A percentile compares a stretch with the other conserved stretches of the same genome.
phyloP scores from a whole-genome alignment of 2,329 filamentous ascomycete species.

The Xylariaceae sp. region DNA sequence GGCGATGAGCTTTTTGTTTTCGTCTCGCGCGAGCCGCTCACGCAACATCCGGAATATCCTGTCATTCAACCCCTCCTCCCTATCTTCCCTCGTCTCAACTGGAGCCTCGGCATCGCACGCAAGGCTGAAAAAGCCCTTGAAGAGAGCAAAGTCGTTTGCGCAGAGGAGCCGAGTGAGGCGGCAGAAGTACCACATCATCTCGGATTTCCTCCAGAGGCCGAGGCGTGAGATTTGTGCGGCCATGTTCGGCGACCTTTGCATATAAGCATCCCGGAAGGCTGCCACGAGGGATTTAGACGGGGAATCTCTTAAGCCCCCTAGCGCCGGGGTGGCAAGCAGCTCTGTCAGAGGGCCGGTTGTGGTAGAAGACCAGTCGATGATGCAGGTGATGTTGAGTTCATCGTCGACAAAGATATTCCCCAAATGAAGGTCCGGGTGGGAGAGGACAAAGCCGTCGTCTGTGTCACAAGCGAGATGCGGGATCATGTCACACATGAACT shows the following conservation, averaged over 20 bases:
- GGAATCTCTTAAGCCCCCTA: neutral
- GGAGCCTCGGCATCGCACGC: neutral
- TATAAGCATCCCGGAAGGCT: neutral
- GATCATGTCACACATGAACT: neutral
- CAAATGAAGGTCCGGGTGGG: neutral
- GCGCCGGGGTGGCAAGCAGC: neutral
- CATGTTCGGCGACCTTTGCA: too few species aligned
- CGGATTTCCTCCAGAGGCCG: neutral
- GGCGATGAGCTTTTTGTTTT: neutral
- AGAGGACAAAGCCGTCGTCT: neutral
- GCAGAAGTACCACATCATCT: neutral
- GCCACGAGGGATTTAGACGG: neutral
- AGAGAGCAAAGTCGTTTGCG: neutral
- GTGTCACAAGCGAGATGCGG: neutral
- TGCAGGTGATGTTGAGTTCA: constrained; percentile 2
- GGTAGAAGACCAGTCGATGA: neutral
- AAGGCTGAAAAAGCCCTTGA: neutral
- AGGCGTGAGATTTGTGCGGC: neutral
- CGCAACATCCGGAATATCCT: neutral
- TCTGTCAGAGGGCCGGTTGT: neutral
- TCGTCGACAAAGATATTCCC: constrained; percentile 2
- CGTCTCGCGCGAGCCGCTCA: neutral
- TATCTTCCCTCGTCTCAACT: too few species aligned
- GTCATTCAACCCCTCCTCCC: neutral
- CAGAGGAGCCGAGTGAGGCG: constrained; percentile 1